phyloP scores from a whole-genome alignment of 148 eudicot species.

The Camellia lanceoleosa region DNA sequence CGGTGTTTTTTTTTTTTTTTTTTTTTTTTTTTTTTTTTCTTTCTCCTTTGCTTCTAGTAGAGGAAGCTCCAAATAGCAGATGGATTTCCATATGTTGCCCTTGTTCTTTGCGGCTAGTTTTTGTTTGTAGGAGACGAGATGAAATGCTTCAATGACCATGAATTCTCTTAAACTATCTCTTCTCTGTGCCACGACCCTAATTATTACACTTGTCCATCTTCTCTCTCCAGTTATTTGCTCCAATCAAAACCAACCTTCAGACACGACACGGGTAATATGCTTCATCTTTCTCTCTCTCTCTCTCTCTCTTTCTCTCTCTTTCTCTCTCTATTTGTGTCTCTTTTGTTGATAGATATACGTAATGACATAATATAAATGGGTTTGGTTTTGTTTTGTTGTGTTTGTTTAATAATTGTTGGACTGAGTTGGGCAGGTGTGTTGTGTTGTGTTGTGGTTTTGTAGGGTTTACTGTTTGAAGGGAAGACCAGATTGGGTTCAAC shows the following conservation, averaged over 20 bases:
- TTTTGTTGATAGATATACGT: background rate
- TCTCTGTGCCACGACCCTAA: constrained; percentile 12
- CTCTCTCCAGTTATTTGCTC: constrained; percentile 39
- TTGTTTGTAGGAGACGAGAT: background rate
- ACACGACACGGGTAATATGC: constrained; percentile 39
- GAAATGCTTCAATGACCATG: constrained; percentile 29
- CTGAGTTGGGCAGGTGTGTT: background rate
- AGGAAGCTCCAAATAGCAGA: background rate
- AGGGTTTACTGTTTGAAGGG: constrained; percentile 58
- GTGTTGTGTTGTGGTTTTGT: background rate
- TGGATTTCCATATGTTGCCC: background rate
- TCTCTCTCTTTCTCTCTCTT: background rate
- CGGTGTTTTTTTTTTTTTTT: background rate
- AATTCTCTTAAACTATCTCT: constrained; percentile 16
- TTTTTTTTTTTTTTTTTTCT: too few species aligned
- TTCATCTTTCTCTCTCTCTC: background rate
- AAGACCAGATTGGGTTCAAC: constrained; percentile 83
- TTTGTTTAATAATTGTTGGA: too few species aligned
- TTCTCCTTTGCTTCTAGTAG: background rate
- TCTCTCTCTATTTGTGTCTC: background rate
- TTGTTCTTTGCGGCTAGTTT: background rate
- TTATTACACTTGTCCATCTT: constrained; percentile 23
- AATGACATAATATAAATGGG: background rate
- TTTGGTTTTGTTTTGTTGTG: background rate
- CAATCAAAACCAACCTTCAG: constrained; percentile 20